Conservation (phyloP, 2,329 filamentous ascomycete species). For the Trichoderma harzianum region DNA sequence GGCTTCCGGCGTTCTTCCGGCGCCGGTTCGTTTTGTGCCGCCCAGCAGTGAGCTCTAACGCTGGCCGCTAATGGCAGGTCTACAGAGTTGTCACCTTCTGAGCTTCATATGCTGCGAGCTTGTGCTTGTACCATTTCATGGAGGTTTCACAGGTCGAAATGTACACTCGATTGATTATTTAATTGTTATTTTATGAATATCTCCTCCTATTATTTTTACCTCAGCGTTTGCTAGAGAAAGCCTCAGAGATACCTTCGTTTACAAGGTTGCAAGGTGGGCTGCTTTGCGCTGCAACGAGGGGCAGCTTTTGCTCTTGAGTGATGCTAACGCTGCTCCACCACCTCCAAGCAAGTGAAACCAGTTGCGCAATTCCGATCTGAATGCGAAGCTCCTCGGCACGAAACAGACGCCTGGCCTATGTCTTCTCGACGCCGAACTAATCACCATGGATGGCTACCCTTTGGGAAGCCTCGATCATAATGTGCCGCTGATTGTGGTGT, state of each 20-base stretch:
- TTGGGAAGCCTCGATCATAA: conserved; percentile 80
- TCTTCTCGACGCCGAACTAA: conserved; percentile 20
- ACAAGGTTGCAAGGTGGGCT: background rate
- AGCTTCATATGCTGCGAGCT: background rate
- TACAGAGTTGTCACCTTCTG: background rate
- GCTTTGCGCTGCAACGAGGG: conserved; percentile 10
- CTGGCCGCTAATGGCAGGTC: background rate
- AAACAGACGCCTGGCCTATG: conserved; percentile 16
- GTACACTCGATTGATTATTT: background rate
- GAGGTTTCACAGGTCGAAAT: background rate
- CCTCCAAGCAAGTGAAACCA: background rate
- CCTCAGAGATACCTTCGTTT: background rate
- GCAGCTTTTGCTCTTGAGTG: background rate
- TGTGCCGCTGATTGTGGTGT: conserved; percentile 77
- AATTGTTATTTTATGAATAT: background rate
- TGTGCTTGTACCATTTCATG: background rate
- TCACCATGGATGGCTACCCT: conserved; percentile 74
- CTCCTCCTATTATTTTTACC: background rate
- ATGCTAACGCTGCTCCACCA: conserved; percentile 7
- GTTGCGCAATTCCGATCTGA: conserved; percentile 8
- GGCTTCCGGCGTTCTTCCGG: conserved; percentile 32
- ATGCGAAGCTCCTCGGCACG: conserved; percentile 2
- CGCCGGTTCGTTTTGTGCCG: conserved; percentile 23
- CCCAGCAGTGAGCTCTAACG: background rate
- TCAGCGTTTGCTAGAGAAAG: background rate